A percentile compares a stretch with the other conserved stretches of the same genome.
These are phyloP conservation scores for Neofusicoccum umdonicola DNA, from an alignment of 2,329 filamentous ascomycete species.

Conservation along the genomic window DNA sequence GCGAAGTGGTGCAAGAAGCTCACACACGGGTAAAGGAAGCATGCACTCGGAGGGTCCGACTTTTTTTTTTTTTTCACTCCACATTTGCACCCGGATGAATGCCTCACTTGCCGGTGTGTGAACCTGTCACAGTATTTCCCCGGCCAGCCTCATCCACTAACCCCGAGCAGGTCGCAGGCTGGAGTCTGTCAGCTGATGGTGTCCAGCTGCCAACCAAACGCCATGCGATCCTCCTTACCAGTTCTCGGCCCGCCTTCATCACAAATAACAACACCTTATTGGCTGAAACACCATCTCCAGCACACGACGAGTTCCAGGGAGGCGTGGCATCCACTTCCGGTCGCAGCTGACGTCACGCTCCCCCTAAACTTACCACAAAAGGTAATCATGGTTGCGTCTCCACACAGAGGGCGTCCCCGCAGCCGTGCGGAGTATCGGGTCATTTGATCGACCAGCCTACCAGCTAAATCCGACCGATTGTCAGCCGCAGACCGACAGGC, in stretches of 20 bases:
- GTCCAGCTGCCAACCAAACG: not conserved
- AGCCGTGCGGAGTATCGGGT: constrained; percentile 14
- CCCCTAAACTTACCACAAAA: not conserved
- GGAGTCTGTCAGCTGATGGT: not conserved
- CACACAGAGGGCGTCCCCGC: constrained; percentile 11
- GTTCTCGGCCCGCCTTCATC: not conserved
- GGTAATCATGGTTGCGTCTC: not conserved
- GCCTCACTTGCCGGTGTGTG: no score
- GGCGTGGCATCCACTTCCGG: not conserved
- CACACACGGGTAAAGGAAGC: no score
- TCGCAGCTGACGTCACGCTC: not conserved
- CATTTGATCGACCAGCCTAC: not conserved
- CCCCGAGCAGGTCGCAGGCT: no score
- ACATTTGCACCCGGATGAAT: no score
- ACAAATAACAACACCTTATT: not conserved
- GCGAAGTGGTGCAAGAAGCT: not conserved
- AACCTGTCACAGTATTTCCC: no score
- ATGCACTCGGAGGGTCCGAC: no score
- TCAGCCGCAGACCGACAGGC: not conserved
- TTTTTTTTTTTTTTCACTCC: no score
- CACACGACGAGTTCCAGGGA: not conserved
- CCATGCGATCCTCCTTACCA: not conserved
- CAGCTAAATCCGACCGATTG: constrained; percentile 6
- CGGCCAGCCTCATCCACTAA: no score
- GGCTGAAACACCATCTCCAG: not conserved